A percentile compares a stretch with the other conserved stretches of the same genome.
Evolutionary conservation across 345 rosid genomes (phyloP).

Genomic region (Theobroma cacao): DNA sequence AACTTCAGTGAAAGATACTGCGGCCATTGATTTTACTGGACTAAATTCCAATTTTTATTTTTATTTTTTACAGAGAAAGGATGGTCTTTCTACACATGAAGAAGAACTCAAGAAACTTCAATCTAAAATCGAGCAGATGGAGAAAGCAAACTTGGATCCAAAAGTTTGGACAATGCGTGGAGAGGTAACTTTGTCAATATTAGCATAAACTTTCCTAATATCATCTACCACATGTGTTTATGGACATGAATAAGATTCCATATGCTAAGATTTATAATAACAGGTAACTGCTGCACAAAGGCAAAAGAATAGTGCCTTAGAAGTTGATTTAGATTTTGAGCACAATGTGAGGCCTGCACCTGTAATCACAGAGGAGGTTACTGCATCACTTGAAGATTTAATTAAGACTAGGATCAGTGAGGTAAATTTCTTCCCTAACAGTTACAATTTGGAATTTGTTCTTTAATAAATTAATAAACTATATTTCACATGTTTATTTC

Average conservation of each 20-base stretch:
- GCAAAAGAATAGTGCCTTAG: conserved; percentile 93
- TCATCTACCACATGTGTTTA: background rate
- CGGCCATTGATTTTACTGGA: background rate
- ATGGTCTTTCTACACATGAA: conserved; percentile 73
- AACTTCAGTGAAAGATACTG: background rate
- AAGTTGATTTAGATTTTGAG: conserved; percentile 95
- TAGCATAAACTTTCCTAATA: background rate
- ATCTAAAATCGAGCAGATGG: conserved; percentile 77
- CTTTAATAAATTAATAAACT: background rate
- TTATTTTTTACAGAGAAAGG: conserved; percentile 42
- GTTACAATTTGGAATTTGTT: background rate
- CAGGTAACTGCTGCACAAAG: conserved; percentile 86
- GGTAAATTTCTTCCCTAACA: conserved; percentile 37
- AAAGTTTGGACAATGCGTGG: conserved; percentile 97
- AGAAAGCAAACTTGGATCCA: conserved; percentile 80
- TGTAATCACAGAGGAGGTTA: conserved; percentile 91
- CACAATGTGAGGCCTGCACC: conserved; percentile 93
- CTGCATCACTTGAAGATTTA: conserved; percentile 81
- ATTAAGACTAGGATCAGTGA: conserved; percentile 71
- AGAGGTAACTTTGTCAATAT: conserved; percentile 58
- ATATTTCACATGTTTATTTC: background rate
- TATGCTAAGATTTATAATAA: conserved; percentile 11
- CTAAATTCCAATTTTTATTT: conserved; percentile 6
- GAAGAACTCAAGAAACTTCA: conserved; percentile 53
- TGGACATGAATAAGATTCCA: background rate